A percentile compares a stretch with the other conserved stretches of the same genome.
These are phyloP conservation scores for Neurospora tetraspora DNA, from an alignment of 495 filamentous ascomycete species.

Conservation along the genomic window DNA sequence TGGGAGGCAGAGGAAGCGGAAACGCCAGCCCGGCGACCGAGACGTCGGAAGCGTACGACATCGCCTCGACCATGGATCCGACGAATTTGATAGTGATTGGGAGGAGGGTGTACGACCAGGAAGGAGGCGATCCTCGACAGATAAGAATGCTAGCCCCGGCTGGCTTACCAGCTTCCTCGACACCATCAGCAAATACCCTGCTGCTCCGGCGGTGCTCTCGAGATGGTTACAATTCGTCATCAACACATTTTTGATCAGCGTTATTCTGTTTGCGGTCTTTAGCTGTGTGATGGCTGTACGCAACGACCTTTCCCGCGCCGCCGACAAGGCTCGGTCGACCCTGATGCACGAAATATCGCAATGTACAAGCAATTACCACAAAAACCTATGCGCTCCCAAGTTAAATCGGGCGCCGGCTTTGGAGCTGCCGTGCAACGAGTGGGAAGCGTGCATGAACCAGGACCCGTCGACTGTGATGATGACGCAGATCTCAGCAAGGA, in stretches of 20 bases:
- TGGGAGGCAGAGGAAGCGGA: conserved; percentile 36
- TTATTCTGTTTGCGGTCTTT: conserved; percentile 61
- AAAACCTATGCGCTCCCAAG: conserved; percentile 58
- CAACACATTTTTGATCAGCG: conserved; percentile 60
- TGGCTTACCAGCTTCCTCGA: conserved; percentile 49
- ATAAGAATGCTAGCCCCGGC: conserved; percentile 11
- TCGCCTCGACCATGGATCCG: conserved; percentile 38
- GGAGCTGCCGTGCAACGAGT: conserved; percentile 59
- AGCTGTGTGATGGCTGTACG: conserved; percentile 60
- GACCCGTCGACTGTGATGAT: conserved; percentile 31
- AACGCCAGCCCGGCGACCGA: conserved; percentile 27
- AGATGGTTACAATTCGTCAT: conserved; percentile 75
- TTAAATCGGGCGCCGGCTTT: conserved; percentile 59
- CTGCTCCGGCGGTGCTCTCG: conserved; percentile 76
- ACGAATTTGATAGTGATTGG: conserved; percentile 44
- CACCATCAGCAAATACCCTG: conserved; percentile 67
- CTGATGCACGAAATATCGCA: conserved; percentile 62
- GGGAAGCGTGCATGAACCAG: conserved; percentile 78
- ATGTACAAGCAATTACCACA: conserved; percentile 58
- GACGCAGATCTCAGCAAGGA: conserved; percentile 30
- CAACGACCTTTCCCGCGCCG: conserved; percentile 62
- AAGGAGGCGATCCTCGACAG: conserved; percentile 22
- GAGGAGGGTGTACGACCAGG: conserved; percentile 9
- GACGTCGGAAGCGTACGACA: conserved; percentile 35
- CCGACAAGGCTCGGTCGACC: conserved; percentile 49